Conservation (phyloP, 257 asterid genomes). For the Ajuga chamaepitys region DNA sequence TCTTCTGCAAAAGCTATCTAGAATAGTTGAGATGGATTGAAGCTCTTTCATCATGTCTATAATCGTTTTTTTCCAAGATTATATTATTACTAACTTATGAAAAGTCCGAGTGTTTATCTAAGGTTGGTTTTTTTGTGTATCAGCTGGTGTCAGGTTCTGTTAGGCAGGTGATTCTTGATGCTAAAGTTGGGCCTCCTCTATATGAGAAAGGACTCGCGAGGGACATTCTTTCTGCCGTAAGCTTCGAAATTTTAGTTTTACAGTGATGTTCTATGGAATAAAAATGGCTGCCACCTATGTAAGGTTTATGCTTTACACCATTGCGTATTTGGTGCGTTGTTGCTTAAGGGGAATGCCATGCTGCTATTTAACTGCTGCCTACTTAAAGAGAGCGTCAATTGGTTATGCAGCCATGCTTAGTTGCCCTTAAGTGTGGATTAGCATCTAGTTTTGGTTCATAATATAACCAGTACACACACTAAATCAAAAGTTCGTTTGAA, state of each 20-base stretch:
- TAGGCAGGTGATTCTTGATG: constrained; percentile 74
- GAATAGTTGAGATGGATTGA: constrained; percentile 9
- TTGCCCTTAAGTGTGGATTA: neutral
- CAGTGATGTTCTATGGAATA: constrained; percentile 1
- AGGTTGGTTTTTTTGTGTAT: constrained; percentile 23
- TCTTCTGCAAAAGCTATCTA: constrained; percentile 1
- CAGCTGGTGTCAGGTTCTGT: constrained; percentile 79
- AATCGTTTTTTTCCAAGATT: neutral
- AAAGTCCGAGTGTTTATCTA: constrained; percentile 11
- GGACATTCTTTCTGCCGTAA: constrained; percentile 69
- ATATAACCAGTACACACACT: neutral
- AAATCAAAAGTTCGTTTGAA: neutral
- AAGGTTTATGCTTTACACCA: neutral
- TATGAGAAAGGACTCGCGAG: constrained; percentile 72
- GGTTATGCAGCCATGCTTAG: neutral
- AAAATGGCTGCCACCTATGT: neutral
- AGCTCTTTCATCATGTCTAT: constrained; percentile 9
- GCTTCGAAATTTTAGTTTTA: constrained; percentile 20
- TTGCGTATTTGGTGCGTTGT: neutral
- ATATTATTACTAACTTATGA: constrained; percentile 2
- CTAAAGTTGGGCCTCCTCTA: constrained; percentile 87
- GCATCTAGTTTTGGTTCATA: neutral
- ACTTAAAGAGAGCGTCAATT: neutral
- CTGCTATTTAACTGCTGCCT: neutral
- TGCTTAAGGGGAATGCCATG: too few species aligned